Base-by-base conservation (phyloP, 2,329 filamentous ascomycete genomes). In the Diaporthe sp. region DNA sequence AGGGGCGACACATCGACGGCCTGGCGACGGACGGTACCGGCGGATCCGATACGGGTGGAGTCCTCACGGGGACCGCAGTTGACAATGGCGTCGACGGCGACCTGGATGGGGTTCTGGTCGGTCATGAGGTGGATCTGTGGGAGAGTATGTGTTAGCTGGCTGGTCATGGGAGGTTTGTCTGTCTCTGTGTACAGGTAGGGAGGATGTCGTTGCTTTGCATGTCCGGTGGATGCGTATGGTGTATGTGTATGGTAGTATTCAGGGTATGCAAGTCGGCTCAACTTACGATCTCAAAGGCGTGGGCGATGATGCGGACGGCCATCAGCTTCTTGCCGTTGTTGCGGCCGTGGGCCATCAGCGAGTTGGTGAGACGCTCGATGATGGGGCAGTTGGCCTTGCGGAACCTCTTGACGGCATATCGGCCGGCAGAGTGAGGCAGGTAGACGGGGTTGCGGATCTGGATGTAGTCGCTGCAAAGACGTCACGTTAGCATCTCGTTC, bases 321-420 rank as follows among this genome's bases (percentile, higher is more conserved):
- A 98, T 98, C 86, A 98, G 93, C 95, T 99, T 99, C 94, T 99
- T 99, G 90, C 97, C 97, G 94, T 98, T 99, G 95, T 99, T 99
- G 90, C 97, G 97, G 89, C 97, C 97, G 94, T 99, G 98, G 96
- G 98, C 98, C 97, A 99, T 99, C 87, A 99, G 94, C 77, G 97
- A 98, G 94, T 99, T 99, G 92, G 97, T 99, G 84, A 99, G 94
- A 88, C 97, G 96, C 94, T 99, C 97, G 87, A 99, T 98, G 93
- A 99, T 98, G 85, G 97, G 97, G 95, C 97, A 99, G 93, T 98
- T 97, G 87, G 97, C 97, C 94, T 99, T 99, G 92, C 97, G 95
- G 95, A 99, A 99, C 86, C 97, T 94, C 95, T 99, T 99, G 90
- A 94, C 92, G 86, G 97, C 97, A 93, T 98, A 99, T 87, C 96